Base-by-base conservation (phyloP, 371 early-diverging fungal genomes). In the Rhizopus sp. region DNA sequence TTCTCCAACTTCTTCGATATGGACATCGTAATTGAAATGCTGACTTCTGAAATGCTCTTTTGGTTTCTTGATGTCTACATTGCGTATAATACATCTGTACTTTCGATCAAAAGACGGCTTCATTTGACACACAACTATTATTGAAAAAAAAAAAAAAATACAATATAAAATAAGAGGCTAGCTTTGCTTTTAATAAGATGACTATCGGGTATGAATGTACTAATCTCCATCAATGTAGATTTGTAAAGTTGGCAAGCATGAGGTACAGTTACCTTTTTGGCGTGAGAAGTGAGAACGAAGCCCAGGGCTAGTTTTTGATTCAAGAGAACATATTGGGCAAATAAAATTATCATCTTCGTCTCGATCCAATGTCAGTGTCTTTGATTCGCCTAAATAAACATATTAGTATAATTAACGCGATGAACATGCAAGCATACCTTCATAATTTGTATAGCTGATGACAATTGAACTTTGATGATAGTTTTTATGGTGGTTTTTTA, bases 141-240 rank as follows among this genome's bases (percentile, higher is more conserved):
- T 47, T 47, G 30, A 47, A 47, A 47, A n/a, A n/a, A n/a, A n/a
- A 47, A 16, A 42, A 42, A 38, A 38, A 38, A 38, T 38, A 38
- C 12, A 38, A 47, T 30, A 30, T 46, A 46, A 47, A 47, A 47
- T 47, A 47, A 47, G 47, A 47, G 47, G 31, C 9, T 47, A 30
- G 31, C 47, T 47, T 47, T 47, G 47, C 2, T 47, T 47, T 23
- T 47, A 47, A 47, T 47, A 47, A 47, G 47, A 31, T 47, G 33
- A 23, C 47, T 47, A 31, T 30, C 47, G 47, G 31, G 47, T 47
- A 47, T 30, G 47, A 47, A 30, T 47, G 31, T 47, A 47, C 47
- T 47, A 47, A 47, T 31, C 47, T 47, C 47, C 31, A 47, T 47
- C 47, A 47, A 47, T 47, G 47, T 47, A 47, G 47, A 47, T 47